phyloP scores from a whole-genome alignment of 192 early-diverging fungal genomes.

The Linderina pennispora region DNA sequence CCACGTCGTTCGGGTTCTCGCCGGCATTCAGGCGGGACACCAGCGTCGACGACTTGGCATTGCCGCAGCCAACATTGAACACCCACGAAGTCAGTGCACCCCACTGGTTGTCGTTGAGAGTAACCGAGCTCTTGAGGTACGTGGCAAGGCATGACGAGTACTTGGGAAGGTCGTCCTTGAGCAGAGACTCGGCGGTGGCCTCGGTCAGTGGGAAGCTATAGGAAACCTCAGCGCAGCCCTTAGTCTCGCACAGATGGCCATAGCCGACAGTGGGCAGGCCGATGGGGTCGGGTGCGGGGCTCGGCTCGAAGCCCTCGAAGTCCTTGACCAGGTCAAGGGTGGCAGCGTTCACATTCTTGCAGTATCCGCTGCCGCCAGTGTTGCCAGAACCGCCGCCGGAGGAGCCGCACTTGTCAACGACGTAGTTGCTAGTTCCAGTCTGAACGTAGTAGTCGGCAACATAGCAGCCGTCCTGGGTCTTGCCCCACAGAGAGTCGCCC shows the following conservation, averaged over 20 bases:
- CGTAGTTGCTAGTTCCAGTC: too few species aligned
- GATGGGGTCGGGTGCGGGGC: background rate
- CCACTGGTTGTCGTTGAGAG: background rate
- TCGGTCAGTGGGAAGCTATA: background rate
- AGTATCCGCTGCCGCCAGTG: too few species aligned
- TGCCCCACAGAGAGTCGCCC: too few species aligned
- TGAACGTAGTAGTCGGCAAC: too few species aligned
- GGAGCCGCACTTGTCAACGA: too few species aligned
- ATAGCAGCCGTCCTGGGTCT: too few species aligned
- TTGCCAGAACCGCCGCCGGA: too few species aligned
- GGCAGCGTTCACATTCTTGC: background rate
- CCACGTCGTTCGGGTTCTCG: background rate
- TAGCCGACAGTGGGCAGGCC: background rate
- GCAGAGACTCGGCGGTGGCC: background rate
- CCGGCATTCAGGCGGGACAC: background rate
- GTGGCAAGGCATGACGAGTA: background rate
- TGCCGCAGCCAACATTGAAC: background rate
- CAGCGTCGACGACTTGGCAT: background rate
- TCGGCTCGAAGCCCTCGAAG: background rate
- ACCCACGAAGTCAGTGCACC: background rate
- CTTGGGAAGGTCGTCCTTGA: background rate
- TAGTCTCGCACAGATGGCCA: background rate
- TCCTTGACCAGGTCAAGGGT: background rate
- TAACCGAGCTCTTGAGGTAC: background rate
- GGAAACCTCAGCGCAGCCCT: background rate